Evolutionary conservation across 768 basidiomycete species (phyloP), one percentile per base, ranked within the genome.

Genomic region (Psilocybe cubensis): DNA sequence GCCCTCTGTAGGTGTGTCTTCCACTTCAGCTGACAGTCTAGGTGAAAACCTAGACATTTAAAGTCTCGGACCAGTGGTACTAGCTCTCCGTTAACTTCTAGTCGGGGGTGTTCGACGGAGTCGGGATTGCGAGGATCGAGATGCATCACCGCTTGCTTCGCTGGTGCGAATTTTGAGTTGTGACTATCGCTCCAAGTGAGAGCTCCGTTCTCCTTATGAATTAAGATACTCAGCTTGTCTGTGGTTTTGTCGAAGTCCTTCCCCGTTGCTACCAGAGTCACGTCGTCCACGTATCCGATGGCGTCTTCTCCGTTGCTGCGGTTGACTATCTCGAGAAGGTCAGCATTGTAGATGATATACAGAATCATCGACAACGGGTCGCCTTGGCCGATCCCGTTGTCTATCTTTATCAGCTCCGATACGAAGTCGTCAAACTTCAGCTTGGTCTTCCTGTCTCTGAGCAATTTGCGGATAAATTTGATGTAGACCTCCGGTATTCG

Each of bases 271-370:
- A 76, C 8, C 0, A 73, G 47, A 0, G 62, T 61, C 0, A 60
- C 60, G 40, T 76, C 66, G n/a, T 78, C 70, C 0, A 76, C 68
- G 21, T 72, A 77, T 0, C 68, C 70, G 5, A 69, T 44, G 2
- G 70, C 51, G 8, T 51, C 49, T 40, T 66, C 63, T 1, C 41
- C 31, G 0, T 53, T 29, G n/a, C 52, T 24, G 11, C 33, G n/a
- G 1, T 45, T 23, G 14, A 45, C 27, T 25, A 66, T n/a, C n/a
- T n/a, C n/a, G n/a, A n/a, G n/a, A n/a, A n/a, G n/a, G n/a, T n/a
- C n/a, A n/a, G n/a, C n/a, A 44, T 68, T 69, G 56, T 70, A 72
- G 23, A 69, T 50, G 11, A 72, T 59, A 42, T 70, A 69, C 0
- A 65, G 21, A 0, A 68, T 52, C 62, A 63, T 63, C 0, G 66